Conservation (phyloP, 1,139 yeast species). For the Groenewaldozyma auringiensis region DNA sequence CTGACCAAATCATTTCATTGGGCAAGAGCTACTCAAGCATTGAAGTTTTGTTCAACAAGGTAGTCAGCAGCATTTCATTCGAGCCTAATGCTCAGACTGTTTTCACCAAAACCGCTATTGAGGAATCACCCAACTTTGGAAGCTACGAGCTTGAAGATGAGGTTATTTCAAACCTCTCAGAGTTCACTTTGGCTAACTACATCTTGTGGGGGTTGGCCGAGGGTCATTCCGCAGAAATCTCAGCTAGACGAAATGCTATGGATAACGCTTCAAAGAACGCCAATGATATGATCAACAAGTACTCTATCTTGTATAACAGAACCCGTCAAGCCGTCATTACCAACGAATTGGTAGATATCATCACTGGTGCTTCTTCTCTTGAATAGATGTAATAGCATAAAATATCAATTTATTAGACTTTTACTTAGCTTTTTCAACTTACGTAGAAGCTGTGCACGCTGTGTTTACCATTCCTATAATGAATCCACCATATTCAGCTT, state of each 20-base stretch:
- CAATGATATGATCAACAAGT: constrained; percentile 94
- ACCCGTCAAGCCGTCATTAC: constrained; percentile 99
- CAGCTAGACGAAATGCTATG: constrained; percentile 99
- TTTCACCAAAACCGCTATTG: constrained; percentile 65
- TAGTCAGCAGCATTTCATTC: constrained; percentile 79
- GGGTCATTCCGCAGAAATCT: constrained; percentile 96
- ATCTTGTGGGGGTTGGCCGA: constrained; percentile 91
- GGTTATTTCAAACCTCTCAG: constrained; percentile 47
- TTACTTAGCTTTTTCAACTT: too few species aligned
- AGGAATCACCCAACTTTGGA: constrained; percentile 77
- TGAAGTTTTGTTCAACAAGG: constrained; percentile 81
- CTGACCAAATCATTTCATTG: constrained; percentile 68
- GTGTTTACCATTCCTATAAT: too few species aligned
- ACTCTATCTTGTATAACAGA: constrained; percentile 97
- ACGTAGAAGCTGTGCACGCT: too few species aligned
- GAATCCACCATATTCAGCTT: too few species aligned
- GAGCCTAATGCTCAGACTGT: constrained; percentile 71
- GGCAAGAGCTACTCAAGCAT: constrained; percentile 57
- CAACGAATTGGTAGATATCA: constrained; percentile 98
- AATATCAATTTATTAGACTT: too few species aligned
- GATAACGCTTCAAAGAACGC: constrained; percentile 99
- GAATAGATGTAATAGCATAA: constrained; percentile 52
- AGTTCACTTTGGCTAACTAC: constrained; percentile 85
- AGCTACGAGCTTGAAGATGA: constrained; percentile 79
- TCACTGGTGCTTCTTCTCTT: constrained; percentile 98